phyloP scores from a whole-genome alignment of 2,329 filamentous ascomycete genomes.

The Fonsecaea pugnacius region DNA sequence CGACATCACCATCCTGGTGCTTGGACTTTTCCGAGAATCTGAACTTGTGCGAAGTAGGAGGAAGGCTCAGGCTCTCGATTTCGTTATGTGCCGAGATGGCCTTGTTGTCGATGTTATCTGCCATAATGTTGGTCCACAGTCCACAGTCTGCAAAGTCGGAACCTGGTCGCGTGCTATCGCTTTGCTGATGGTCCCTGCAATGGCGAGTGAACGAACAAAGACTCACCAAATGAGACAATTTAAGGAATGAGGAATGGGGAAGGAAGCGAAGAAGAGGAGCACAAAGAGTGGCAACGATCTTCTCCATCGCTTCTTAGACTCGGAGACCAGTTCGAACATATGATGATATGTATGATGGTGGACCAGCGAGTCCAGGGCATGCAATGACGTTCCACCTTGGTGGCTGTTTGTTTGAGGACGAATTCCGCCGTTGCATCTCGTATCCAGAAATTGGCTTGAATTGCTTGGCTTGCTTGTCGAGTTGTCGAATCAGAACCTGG shows the following conservation, averaged over 20 bases:
- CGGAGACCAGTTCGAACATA: constrained; percentile 7
- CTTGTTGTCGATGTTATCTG: constrained; percentile 25
- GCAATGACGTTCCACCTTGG: constrained; percentile 21
- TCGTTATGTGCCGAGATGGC: constrained; percentile 27
- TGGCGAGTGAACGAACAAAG: not conserved
- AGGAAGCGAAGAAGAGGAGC: not conserved
- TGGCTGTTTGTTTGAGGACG: constrained; percentile 12
- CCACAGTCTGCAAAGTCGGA: not conserved
- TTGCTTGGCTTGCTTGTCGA: constrained; percentile 19
- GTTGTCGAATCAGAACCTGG: constrained; percentile 15
- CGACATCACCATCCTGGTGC: constrained; percentile 52
- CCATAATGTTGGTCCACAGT: constrained; percentile 17
- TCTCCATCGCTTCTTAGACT: constrained; percentile 8
- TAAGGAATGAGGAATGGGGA: not conserved
- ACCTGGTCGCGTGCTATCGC: not conserved
- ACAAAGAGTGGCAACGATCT: not conserved
- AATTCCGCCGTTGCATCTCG: constrained; percentile 23
- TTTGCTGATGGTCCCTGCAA: not conserved
- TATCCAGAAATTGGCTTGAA: constrained; percentile 16
- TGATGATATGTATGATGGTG: constrained; percentile 20
- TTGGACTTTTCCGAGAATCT: constrained; percentile 33
- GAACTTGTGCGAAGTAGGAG: constrained; percentile 30
- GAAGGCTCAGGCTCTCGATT: constrained; percentile 23
- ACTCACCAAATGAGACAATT: not conserved
- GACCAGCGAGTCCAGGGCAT: constrained; percentile 7